A percentile compares a stretch with the other conserved stretches of the same genome.
These are phyloP conservation scores for Rhododendron mucronatum DNA, from an alignment of 148 eudicot species.

Conservation along the genomic window DNA sequence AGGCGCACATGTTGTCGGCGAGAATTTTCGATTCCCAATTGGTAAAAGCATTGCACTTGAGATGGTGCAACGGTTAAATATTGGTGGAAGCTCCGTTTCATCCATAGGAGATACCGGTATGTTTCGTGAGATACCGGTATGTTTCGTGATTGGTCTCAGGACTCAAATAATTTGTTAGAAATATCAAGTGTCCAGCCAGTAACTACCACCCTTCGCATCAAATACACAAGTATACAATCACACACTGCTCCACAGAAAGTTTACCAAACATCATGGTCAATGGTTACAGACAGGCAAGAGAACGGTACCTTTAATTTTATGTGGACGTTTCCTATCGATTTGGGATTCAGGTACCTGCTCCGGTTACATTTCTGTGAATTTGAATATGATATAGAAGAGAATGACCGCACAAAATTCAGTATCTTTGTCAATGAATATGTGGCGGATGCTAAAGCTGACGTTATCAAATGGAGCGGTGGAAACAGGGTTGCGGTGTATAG, in stretches of 20 bases:
- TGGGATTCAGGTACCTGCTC: slow-evolving; percentile 20
- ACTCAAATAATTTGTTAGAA: neutral
- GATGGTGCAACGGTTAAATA: too few relatives aligned
- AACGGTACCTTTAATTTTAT: slow-evolving; percentile 8
- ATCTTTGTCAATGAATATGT: slow-evolving; percentile 17
- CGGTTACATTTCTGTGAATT: slow-evolving; percentile 24
- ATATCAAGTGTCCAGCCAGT: neutral
- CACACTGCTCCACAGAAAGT: too few relatives aligned
- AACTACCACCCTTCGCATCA: neutral
- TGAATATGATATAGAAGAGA: slow-evolving; percentile 7
- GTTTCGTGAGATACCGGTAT: neutral
- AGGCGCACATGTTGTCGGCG: too few relatives aligned
- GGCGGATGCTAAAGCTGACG: slow-evolving; percentile 11
- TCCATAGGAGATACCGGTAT: too few relatives aligned
- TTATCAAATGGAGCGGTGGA: slow-evolving; percentile 1
- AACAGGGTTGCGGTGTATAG: neutral
- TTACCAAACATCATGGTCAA: slow-evolving; percentile 14
- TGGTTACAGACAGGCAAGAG: neutral
- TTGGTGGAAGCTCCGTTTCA: too few relatives aligned
- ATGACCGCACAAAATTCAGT: neutral
- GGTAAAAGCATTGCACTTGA: too few relatives aligned
- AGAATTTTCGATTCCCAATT: too few relatives aligned
- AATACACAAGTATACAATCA: too few relatives aligned
- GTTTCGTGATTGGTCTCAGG: slow-evolving; percentile 21
- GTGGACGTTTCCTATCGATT: slow-evolving; percentile 30